Conservation (phyloP, 495 filamentous ascomycete genomes). For the Hyphodiscus hymeniophilus region DNA sequence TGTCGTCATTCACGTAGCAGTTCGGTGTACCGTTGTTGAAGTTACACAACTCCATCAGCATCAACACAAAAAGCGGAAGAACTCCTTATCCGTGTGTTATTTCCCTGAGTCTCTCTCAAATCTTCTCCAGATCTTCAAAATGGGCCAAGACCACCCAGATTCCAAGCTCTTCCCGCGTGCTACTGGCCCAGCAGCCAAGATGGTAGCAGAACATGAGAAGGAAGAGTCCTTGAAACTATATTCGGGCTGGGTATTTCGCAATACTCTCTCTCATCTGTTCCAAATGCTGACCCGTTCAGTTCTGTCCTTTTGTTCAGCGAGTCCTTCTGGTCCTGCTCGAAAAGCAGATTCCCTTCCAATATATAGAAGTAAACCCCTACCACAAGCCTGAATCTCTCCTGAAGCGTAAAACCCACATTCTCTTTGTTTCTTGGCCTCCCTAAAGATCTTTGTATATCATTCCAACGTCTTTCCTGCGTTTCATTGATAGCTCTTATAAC, state of each 20-base stretch:
- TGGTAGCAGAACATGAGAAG: conserved; percentile 40
- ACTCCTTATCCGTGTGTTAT: too few relatives aligned
- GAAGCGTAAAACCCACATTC: too few relatives aligned
- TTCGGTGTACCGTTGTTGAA: too few relatives aligned
- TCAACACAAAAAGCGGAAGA: not conserved
- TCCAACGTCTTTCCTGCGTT: too few relatives aligned
- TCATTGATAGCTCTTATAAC: too few relatives aligned
- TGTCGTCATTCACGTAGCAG: too few relatives aligned
- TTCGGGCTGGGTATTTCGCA: conserved; percentile 53
- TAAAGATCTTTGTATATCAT: too few relatives aligned
- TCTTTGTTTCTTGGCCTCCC: too few relatives aligned
- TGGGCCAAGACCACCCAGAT: conserved; percentile 26
- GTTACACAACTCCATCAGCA: too few relatives aligned
- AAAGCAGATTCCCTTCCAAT: conserved; percentile 63
- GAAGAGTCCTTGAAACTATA: conserved; percentile 52
- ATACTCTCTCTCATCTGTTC: not conserved
- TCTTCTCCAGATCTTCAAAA: conserved; percentile 8
- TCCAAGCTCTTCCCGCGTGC: conserved; percentile 43
- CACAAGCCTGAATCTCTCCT: conserved; percentile 55
- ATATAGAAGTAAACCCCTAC: conserved; percentile 64
- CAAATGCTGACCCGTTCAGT: conserved; percentile 18
- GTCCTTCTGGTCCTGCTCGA: conserved; percentile 61
- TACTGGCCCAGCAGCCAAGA: conserved; percentile 39
- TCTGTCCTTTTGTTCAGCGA: conserved; percentile 54
- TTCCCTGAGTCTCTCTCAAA: too few relatives aligned